phyloP scores from a whole-genome alignment of 805 yeast species.

The Candida multigemmis region DNA sequence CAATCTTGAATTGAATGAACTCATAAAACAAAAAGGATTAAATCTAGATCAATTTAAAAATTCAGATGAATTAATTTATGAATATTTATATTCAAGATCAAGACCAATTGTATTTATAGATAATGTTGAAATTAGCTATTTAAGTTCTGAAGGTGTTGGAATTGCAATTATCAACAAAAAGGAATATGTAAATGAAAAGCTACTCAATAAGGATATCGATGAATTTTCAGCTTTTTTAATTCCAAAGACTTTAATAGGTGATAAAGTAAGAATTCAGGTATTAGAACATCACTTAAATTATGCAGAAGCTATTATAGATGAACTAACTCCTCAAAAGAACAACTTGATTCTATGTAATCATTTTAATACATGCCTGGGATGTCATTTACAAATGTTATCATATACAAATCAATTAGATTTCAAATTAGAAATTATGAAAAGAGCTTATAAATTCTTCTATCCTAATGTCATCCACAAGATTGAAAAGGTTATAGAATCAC shows the following conservation, averaged over 20 bases:
- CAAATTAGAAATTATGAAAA: constrained; percentile 18
- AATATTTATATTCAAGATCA: constrained; percentile 12
- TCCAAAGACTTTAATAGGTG: constrained; percentile 33
- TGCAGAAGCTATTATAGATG: constrained; percentile 19
- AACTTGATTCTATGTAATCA: constrained; percentile 20
- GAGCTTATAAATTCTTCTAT: constrained; percentile 25
- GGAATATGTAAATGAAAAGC: constrained; percentile 8
- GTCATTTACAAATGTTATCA: constrained; percentile 32
- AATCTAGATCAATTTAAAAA: constrained; percentile 9
- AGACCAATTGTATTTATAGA: constrained; percentile 9
- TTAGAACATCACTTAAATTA: constrained; percentile 18
- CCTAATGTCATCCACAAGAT: no score
- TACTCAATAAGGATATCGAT: background rate
- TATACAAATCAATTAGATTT: constrained; percentile 27
- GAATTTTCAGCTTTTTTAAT: constrained; percentile 16
- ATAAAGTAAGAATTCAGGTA: constrained; percentile 18
- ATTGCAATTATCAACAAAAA: constrained; percentile 19
- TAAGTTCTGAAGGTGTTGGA: constrained; percentile 28
- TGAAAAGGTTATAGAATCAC: constrained; percentile 18
- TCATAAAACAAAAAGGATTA: constrained; percentile 7
- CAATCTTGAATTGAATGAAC: constrained; percentile 14
- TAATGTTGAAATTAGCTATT: constrained; percentile 14
- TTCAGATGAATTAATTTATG: constrained; percentile 11
- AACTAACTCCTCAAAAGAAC: constrained; percentile 14
- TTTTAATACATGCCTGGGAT: constrained; percentile 30